Conservation (phyloP, 192 early-diverging fungal genomes). For the Coemansia sp. region DNA sequence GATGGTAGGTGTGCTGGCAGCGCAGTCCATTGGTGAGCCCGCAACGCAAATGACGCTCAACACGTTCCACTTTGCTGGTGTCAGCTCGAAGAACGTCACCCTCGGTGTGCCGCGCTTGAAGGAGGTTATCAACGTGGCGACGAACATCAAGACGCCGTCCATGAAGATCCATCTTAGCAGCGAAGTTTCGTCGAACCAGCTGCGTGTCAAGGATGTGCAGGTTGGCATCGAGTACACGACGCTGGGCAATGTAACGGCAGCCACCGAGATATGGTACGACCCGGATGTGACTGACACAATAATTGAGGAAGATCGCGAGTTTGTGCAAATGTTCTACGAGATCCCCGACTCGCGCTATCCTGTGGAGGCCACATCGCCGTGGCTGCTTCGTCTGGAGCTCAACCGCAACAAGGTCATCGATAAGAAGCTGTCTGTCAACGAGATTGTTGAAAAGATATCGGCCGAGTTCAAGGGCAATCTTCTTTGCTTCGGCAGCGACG, state of each 20-base stretch:
- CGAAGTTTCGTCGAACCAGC: constrained; percentile 70
- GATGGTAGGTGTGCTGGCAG: constrained; percentile 97
- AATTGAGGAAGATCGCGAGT: constrained; percentile 85
- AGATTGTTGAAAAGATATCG: constrained; percentile 75
- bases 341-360: constrained; percentile 76
- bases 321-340: constrained; percentile 82
- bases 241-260: constrained; percentile 75
- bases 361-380: constrained; percentile 63
- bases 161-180: constrained; percentile 72
- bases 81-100: constrained; percentile 94
- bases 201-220: constrained; percentile 87
- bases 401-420: constrained; percentile 83
- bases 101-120: constrained; percentile 97
- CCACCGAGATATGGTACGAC: constrained; percentile 95
- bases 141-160: constrained; percentile 92
- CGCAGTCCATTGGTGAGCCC: constrained; percentile 99
- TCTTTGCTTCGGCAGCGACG: constrained; percentile 81
- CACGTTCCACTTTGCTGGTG: constrained; percentile 99
- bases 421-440: constrained; percentile 82
- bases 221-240: constrained; percentile 89
- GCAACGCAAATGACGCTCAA: constrained; percentile 99
- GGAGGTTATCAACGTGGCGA: constrained; percentile 99
- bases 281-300: constrained; percentile 79
- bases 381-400: constrained; percentile 75
- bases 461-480: constrained; percentile 78